phyloP scores from a whole-genome alignment of 768 basidiomycete genomes.

The Sporobolomyces pararoseus region DNA sequence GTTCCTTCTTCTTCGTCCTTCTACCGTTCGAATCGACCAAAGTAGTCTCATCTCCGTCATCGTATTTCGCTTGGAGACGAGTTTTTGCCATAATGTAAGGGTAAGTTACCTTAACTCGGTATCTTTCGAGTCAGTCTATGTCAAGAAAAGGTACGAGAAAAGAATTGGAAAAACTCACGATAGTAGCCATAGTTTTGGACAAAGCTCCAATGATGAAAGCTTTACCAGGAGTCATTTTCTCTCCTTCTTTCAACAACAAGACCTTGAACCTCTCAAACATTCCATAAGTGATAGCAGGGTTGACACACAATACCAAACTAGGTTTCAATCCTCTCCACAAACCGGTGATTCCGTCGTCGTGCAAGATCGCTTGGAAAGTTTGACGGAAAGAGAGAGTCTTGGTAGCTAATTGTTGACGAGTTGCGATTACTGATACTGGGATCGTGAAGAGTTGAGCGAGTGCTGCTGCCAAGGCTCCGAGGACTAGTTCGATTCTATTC shows the following conservation, averaged over 20 bases:
- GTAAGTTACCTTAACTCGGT: slow-evolving; percentile 69
- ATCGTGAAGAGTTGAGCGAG: slow-evolving; percentile 98
- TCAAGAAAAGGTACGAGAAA: neutral
- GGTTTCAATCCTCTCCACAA: slow-evolving; percentile 93
- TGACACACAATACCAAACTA: slow-evolving; percentile 87
- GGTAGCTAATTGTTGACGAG: slow-evolving; percentile 82
- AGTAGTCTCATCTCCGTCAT: slow-evolving; percentile 49
- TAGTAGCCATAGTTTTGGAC: slow-evolving; percentile 91
- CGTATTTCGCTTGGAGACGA: slow-evolving; percentile 52
- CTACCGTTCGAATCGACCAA: slow-evolving; percentile 11
- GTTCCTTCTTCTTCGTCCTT: slow-evolving; percentile 48
- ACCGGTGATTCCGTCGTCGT: slow-evolving; percentile 71
- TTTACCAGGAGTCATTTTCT: slow-evolving; percentile 70
- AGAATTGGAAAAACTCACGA: slow-evolving; percentile 60
- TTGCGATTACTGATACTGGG: slow-evolving; percentile 94
- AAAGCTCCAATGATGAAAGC: slow-evolving; percentile 83
- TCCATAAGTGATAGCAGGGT: slow-evolving; percentile 89
- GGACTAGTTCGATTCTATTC: slow-evolving; percentile 60
- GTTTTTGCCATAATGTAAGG: slow-evolving; percentile 79
- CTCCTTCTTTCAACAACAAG: slow-evolving; percentile 55
- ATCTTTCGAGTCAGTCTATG: neutral
- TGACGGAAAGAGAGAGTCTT: slow-evolving; percentile 62
- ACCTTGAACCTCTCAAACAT: slow-evolving; percentile 86
- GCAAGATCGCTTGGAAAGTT: slow-evolving; percentile 79
- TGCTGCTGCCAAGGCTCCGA: slow-evolving; percentile 88